These are phyloP conservation scores for Malus sylvestris DNA, from an alignment of 306 rosid genomes.

Conservation along the genomic window DNA sequence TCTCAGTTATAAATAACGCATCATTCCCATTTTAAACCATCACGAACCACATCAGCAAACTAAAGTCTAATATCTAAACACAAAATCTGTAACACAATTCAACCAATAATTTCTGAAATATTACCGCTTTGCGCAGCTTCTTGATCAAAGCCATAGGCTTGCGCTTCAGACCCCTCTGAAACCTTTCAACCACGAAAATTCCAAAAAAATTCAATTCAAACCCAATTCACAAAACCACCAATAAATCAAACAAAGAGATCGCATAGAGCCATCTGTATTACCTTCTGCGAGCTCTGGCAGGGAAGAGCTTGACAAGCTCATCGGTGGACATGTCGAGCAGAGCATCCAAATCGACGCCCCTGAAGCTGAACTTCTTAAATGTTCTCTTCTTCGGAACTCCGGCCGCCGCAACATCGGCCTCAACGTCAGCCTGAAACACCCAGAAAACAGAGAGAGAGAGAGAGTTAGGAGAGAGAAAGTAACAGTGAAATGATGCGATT, in stretches of 20 bases:
- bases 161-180: slow-evolving; percentile 82
- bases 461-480: not conserved
- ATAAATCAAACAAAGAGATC: not conserved
- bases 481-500: not conserved
- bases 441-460: not conserved
- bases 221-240: not conserved
- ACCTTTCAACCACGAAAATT: slow-evolving; percentile 27
- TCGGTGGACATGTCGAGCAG: slow-evolving; percentile 90
- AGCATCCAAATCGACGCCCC: slow-evolving; percentile 82
- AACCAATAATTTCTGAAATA: not conserved
- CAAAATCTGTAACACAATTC: not conserved
- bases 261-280: not conserved
- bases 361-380: slow-evolving; percentile 86
- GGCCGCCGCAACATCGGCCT: slow-evolving; percentile 46
- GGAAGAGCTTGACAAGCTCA: slow-evolving; percentile 79
- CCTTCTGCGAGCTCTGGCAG: slow-evolving; percentile 89
- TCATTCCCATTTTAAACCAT: not conserved
- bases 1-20: not conserved
- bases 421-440: slow-evolving; percentile 62
- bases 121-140: slow-evolving; percentile 94
- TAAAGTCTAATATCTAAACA: not conserved
- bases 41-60: not conserved
- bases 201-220: not conserved
- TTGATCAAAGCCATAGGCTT: slow-evolving; percentile 95
- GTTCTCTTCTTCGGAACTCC: slow-evolving; percentile 86